Base-by-base conservation (phyloP, 2,329 filamentous ascomycete species). In the Conoideocrella luteorostrata region DNA sequence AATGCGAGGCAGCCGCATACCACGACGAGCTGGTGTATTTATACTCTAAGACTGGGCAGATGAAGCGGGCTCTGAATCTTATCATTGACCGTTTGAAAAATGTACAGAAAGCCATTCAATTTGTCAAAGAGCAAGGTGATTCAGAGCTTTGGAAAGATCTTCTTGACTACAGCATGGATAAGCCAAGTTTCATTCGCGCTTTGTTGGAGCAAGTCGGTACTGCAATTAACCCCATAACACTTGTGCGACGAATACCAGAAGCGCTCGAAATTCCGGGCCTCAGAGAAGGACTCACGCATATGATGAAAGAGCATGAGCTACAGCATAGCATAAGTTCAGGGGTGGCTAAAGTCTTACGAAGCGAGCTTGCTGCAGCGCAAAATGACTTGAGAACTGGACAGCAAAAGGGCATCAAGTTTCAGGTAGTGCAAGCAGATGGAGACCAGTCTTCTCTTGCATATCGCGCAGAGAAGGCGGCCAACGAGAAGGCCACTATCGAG, bases 161-260 rank as follows among this genome's bases (percentile, higher is more conserved):
- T 7, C 77, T 98, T 5, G 82, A 91, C 54, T 97, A 97, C 63
- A 91, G 86, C 48, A 97, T 98, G 93, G 89, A 96, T 66, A 95
- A 96, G 59, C 93, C 93, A 1, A 80, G 80, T 32, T 98, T 98
- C 66, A 97, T 98, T 52, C 84, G 88, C 11, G 90, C 87, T 0
- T 71, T 98, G 4, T 78, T 98, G 0, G 88, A 95, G 56, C 88
- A 97, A 66, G 91, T 95, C 2, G 93, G 93, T 28, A 97, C 90
- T 1, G 81, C 88, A 2, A 93, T 98, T 56, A 84, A 97, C 56
- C 93, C 93, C 0, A 91, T 97, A 49, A 86, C 84, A 13, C 78
- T 98, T 4, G 88, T 98, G 5, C 77, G 86, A 12, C 80, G 90
- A 5, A 98, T 98, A 22, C 93, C 93, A 0, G 88, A 94, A 57